Percentiles rank a stretch among this genome's conserved stretches.
These are phyloP conservation scores for Apiotrichum montevideense DNA, from an alignment of 1,284 basidiomycete species.

Conservation along the genomic window DNA sequence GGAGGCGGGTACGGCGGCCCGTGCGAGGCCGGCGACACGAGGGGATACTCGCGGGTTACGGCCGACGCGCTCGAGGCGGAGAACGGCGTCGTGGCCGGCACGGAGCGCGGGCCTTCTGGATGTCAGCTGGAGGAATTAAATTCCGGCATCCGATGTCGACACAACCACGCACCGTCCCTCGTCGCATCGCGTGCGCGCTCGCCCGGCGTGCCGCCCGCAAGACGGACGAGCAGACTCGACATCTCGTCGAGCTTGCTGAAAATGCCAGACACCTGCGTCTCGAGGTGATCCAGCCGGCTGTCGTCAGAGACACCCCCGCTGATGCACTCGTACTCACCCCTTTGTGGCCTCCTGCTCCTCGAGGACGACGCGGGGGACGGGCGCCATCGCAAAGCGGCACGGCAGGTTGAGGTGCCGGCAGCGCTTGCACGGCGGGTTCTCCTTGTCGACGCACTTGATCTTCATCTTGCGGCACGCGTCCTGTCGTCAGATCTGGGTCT, in stretches of 20 bases:
- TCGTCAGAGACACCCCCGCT: neutral
- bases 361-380: neutral
- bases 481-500: conserved; percentile 1
- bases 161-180: too few species aligned
- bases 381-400: conserved; percentile 14
- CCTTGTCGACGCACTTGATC: conserved; percentile 23
- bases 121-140: too few species aligned
- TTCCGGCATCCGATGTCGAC: too few species aligned
- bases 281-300: conserved; percentile 9
- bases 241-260: conserved; percentile 8
- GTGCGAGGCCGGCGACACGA: neutral
- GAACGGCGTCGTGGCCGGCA: too few species aligned
- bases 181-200: neutral
- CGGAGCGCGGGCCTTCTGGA: too few species aligned
- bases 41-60: neutral
- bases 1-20: neutral
- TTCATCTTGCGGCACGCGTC: conserved; percentile 25
- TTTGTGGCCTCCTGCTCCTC: neutral
- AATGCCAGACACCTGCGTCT: conserved; percentile 5
- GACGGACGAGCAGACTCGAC: neutral
- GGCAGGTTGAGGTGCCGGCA: conserved; percentile 18
- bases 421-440: conserved; percentile 23
- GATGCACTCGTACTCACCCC: neutral
- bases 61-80: neutral
- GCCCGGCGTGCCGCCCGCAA: neutral